These are phyloP conservation scores for Daldinia concentrica DNA, from an alignment of 495 filamentous ascomycete genomes.

Conservation along the genomic window DNA sequence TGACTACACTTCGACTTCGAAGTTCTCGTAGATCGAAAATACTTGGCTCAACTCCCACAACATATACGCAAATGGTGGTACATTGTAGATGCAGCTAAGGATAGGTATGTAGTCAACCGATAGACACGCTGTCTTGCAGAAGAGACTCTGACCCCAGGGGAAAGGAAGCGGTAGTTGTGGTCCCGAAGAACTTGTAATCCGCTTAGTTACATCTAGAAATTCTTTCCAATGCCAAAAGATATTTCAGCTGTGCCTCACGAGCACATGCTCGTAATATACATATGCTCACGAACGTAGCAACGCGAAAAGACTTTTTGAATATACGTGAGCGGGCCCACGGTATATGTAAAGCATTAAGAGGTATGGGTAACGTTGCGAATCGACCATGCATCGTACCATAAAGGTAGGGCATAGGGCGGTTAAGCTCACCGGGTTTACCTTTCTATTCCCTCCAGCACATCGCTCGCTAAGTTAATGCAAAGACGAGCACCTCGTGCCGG, in stretches of 20 bases:
- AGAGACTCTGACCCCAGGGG: not conserved
- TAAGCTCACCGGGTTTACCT: not conserved
- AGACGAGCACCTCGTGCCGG: constrained; percentile 26
- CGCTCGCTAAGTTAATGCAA: constrained; percentile 11
- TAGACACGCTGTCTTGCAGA: constrained; percentile 1
- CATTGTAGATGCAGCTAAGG: not conserved
- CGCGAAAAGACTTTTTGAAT: not conserved
- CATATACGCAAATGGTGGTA: not conserved
- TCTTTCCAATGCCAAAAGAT: not conserved
- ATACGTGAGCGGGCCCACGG: not conserved
- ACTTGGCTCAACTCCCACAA: not conserved
- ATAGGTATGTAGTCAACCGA: not conserved
- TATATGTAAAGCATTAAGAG: constrained; percentile 3
- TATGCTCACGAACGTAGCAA: not conserved
- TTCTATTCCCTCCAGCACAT: constrained; percentile 27
- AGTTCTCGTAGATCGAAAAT: not conserved
- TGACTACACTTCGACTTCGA: not conserved
- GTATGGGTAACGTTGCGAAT: not conserved
- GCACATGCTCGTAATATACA: not conserved
- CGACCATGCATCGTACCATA: not conserved
- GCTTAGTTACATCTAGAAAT: not conserved
- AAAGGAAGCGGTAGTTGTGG: not conserved
- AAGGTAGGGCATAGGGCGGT: constrained; percentile 4
- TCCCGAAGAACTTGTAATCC: not conserved
- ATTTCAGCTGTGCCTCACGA: not conserved